phyloP scores from a whole-genome alignment of 768 basidiomycete species.

The Lenzites betulinus region DNA sequence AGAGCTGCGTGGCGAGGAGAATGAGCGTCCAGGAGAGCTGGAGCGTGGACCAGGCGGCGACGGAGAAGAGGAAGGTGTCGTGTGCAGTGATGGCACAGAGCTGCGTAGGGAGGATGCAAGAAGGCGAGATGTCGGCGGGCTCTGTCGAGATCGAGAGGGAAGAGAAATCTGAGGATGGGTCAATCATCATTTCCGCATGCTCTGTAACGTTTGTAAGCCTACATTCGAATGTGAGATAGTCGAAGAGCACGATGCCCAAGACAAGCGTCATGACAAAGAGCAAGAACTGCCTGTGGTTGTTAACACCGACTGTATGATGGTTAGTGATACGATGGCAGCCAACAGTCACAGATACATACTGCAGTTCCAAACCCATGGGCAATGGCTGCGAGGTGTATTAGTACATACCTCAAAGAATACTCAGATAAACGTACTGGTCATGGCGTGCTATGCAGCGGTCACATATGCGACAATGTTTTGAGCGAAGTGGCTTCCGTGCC shows the following conservation, averaged over 20 bases:
- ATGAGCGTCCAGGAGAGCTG: conserved; percentile 95
- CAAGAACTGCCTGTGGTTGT: conserved; percentile 95
- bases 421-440: conserved; percentile 74
- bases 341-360: conserved; percentile 50
- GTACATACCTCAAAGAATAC: not conserved
- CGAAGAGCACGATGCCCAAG: conserved; percentile 75
- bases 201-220: conserved; percentile 33
- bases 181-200: not conserved
- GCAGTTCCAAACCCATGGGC: conserved; percentile 99
- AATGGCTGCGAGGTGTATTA: conserved; percentile 62
- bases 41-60: conserved; percentile 83
- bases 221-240: conserved; percentile 85
- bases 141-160: conserved; percentile 41
- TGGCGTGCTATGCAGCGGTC: conserved; percentile 87
- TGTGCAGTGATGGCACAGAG: conserved; percentile 71
- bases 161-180: conserved; percentile 53
- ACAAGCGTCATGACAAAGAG: conserved; percentile 90
- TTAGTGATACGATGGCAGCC: conserved; percentile 1
- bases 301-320: conserved; percentile 66
- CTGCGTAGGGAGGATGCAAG: conserved; percentile 66
- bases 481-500: conserved; percentile 88
- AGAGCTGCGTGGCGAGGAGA: conserved; percentile 82
- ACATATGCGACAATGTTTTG: conserved; percentile 93
- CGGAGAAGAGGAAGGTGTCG: conserved; percentile 84
- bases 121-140: conserved; percentile 45